phyloP scores from a whole-genome alignment of 371 early-diverging fungal genomes.

The Sporodiniella umbellata region DNA sequence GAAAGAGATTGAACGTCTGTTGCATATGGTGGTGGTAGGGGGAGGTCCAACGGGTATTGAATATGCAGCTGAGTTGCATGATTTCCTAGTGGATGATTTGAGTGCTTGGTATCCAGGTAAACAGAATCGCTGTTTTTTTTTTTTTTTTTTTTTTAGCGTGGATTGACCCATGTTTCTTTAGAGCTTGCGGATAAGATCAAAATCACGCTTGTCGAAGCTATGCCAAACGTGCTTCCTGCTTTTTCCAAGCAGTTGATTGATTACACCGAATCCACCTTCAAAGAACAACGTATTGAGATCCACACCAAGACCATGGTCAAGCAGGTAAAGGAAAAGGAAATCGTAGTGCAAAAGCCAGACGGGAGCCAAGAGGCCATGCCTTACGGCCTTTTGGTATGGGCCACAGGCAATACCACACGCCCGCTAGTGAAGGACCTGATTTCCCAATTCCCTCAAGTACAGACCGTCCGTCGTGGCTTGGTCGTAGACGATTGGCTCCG shows the following conservation, averaged over 20 bases:
- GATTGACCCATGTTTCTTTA: neutral
- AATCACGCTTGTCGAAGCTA: conserved; percentile 89
- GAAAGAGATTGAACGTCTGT: conserved; percentile 77
- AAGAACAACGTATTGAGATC: conserved; percentile 81
- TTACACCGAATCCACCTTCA: conserved; percentile 88
- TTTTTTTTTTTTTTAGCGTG: neutral
- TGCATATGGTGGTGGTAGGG: conserved; percentile 96
- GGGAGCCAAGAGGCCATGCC: conserved; percentile 67
- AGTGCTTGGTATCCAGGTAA: conserved; percentile 78
- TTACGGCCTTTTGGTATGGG: conserved; percentile 92
- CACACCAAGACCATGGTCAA: conserved; percentile 90
- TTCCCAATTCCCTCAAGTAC: conserved; percentile 63
- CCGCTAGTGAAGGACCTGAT: conserved; percentile 77
- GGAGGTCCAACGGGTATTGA: conserved; percentile 97
- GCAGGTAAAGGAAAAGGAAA: conserved; percentile 78
- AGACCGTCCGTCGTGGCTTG: conserved; percentile 84
- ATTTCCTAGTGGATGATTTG: conserved; percentile 87
- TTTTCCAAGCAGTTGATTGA: conserved; percentile 89
- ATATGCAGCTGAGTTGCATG: conserved; percentile 93
- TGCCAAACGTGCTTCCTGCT: conserved; percentile 84
- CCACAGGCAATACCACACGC: conserved; percentile 89
- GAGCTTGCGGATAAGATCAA: conserved; percentile 80
- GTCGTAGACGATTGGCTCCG: conserved; percentile 82
- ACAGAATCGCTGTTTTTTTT: neutral
- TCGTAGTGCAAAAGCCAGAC: conserved; percentile 75